Evolutionary conservation across 192 early-diverging fungal species (phyloP).

Genomic region (Coemansia interrupta): DNA sequence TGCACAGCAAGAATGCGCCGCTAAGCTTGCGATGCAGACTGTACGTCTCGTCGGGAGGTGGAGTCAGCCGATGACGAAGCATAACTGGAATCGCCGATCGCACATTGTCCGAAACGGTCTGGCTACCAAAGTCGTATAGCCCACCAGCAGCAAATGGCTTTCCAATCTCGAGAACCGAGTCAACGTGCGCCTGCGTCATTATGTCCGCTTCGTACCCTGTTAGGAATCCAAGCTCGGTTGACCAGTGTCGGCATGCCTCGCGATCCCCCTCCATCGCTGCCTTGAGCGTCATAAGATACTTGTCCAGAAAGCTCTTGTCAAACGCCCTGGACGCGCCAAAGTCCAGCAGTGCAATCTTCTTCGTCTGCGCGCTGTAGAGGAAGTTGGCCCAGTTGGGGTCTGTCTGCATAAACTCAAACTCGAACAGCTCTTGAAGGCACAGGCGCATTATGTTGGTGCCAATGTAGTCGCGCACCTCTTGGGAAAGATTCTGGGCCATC

Average conservation of each 20-base stretch:
- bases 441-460: conserved; percentile 73
- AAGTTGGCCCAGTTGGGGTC: conserved; percentile 99
- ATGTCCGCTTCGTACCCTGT: conserved; percentile 88
- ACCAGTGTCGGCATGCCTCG: conserved; percentile 71
- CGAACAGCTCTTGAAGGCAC: conserved; percentile 85
- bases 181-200: conserved; percentile 84
- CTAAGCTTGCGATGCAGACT: conserved; percentile 91
- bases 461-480: conserved; percentile 62
- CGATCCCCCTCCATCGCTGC: conserved; percentile 71
- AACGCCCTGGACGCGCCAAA: conserved; percentile 92
- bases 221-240: conserved; percentile 80
- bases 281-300: conserved; percentile 72
- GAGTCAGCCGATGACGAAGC: conserved; percentile 88
- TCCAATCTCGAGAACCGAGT: conserved; percentile 81
- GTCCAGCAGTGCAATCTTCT: conserved; percentile 83
- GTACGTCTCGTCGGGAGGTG: conserved; percentile 98
- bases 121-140: conserved; percentile 76
- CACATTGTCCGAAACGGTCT: conserved; percentile 79
- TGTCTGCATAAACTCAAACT: conserved; percentile 96
- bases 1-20: conserved; percentile 88
- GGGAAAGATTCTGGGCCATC: conserved; percentile 56
- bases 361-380: conserved; percentile 67
- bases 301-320: conserved; percentile 64
- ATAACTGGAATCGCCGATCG: conserved; percentile 89
- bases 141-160: conserved; percentile 69